Evolutionary conservation across 148 eudicot species (phyloP).

Genomic region (Pharnaceum exiguum): DNA sequence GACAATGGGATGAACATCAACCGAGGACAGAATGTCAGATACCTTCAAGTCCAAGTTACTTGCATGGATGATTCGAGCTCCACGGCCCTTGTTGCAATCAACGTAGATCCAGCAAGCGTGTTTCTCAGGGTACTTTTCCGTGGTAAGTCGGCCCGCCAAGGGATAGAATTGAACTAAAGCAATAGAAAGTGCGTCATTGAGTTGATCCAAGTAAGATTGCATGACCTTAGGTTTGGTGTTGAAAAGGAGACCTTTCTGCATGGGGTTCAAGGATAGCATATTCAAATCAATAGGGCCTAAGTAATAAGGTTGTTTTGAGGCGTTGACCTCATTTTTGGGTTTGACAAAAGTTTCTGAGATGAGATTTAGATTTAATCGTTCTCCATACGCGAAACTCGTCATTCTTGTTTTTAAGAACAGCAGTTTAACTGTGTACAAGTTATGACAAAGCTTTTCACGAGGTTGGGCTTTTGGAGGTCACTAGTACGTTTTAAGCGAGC

Average conservation of each 20-base stretch:
- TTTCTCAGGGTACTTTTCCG: neutral
- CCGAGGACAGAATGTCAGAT: conserved; percentile 19
- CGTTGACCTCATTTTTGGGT: conserved; percentile 11
- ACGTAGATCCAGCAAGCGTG: conserved; percentile 6
- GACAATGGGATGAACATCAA: conserved; percentile 19
- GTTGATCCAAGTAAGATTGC: neutral
- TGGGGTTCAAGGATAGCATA: neutral
- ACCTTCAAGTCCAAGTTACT: conserved; percentile 13
- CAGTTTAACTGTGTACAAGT: too few relatives aligned
- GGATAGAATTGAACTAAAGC: conserved; percentile 10
- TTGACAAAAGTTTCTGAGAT: conserved; percentile 17
- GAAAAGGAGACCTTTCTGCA: conserved; percentile 24
- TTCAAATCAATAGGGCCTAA: conserved; percentile 2
- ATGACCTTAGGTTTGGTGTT: neutral
- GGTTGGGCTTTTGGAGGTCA: too few relatives aligned
- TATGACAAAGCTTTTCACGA: too few relatives aligned
- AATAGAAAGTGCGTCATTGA: conserved; percentile 9
- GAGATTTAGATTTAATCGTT: too few relatives aligned
- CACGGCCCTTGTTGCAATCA: conserved; percentile 35
- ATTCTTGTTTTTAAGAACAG: too few relatives aligned
- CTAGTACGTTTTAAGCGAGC: too few relatives aligned
- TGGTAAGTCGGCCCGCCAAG: conserved; percentile 12
- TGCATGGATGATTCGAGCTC: conserved; percentile 41
- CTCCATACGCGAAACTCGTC: too few relatives aligned
- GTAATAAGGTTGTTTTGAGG: conserved; percentile 9